phyloP scores from a whole-genome alignment of 768 basidiomycete genomes.

The Podaxis sp. region DNA sequence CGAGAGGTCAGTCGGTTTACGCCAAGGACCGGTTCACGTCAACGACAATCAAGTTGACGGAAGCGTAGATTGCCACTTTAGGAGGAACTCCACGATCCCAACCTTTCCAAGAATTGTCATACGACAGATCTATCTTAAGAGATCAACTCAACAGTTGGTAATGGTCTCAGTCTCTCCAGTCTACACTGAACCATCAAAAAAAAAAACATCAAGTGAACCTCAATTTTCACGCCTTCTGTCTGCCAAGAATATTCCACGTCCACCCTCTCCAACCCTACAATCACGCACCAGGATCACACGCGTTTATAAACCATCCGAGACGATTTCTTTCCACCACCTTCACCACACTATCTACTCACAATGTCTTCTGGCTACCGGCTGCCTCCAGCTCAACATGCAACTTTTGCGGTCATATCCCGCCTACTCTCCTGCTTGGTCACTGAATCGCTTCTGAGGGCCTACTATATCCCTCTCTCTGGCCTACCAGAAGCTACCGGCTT shows the following conservation, averaged over 20 bases:
- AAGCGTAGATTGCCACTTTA: not conserved
- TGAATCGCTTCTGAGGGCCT: slow-evolving; percentile 38
- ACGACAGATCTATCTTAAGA: slow-evolving; percentile 9
- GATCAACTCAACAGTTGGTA: slow-evolving; percentile 3
- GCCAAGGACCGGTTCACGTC: not conserved
- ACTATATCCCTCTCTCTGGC: slow-evolving; percentile 31
- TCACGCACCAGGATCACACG: not conserved
- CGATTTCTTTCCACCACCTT: not conserved
- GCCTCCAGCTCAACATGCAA: slow-evolving; percentile 32
- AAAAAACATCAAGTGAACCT: not conserved
- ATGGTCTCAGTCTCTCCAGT: slow-evolving; percentile 7
- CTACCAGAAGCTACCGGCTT: slow-evolving; percentile 25
- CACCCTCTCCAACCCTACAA: not conserved
- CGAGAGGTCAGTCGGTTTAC: not conserved
- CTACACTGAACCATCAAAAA: slow-evolving; percentile 3
- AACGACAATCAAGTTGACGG: not conserved
- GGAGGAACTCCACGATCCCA: slow-evolving; percentile 4
- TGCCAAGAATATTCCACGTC: slow-evolving; percentile 4
- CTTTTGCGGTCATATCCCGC: slow-evolving; percentile 43
- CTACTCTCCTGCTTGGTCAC: slow-evolving; percentile 47
- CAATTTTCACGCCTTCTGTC: not conserved
- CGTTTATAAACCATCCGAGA: slow-evolving; percentile 18
- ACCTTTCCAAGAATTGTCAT: slow-evolving; percentile 1
- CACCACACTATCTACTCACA: slow-evolving; percentile 4
- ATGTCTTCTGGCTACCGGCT: slow-evolving; percentile 35